Conservation (phyloP, 2,329 filamentous ascomycete genomes). For the Cercospora sp. region DNA sequence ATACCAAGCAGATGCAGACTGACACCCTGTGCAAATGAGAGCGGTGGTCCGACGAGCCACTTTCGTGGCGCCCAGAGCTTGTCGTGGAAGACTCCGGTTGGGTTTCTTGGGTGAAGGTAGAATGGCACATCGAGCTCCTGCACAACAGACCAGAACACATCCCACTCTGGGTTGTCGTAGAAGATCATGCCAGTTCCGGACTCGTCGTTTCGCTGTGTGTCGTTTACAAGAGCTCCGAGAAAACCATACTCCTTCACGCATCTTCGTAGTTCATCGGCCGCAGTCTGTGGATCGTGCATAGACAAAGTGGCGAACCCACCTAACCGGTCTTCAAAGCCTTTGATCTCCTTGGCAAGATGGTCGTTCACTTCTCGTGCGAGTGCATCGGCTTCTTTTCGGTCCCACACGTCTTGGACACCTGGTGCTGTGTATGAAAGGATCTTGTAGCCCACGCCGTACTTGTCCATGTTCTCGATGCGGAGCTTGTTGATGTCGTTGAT, state of each 20-base stretch:
- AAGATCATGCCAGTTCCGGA: constrained; percentile 64
- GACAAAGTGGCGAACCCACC: constrained; percentile 47
- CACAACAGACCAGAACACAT: constrained; percentile 61
- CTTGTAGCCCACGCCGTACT: constrained; percentile 50
- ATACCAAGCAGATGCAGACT: constrained; percentile 58
- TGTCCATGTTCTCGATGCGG: constrained; percentile 46
- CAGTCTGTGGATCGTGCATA: constrained; percentile 55
- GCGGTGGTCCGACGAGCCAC: constrained; percentile 61
- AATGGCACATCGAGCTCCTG: constrained; percentile 63
- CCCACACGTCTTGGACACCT: constrained; percentile 51
- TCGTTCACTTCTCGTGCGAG: constrained; percentile 51
- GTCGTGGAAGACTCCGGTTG: constrained; percentile 54
- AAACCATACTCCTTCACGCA: constrained; percentile 53
- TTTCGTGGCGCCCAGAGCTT: constrained; percentile 60
- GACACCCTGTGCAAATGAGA: constrained; percentile 61
- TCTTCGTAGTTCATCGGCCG: constrained; percentile 53
- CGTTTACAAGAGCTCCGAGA: constrained; percentile 40
- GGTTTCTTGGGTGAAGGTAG: constrained; percentile 60
- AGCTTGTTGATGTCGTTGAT: constrained; percentile 53
- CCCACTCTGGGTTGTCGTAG: constrained; percentile 63
- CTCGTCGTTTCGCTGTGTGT: constrained; percentile 54
- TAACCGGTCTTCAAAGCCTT: constrained; percentile 45
- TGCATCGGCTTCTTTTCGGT: constrained; percentile 46
- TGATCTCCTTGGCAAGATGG: constrained; percentile 48
- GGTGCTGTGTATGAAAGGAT: constrained; percentile 53